Percentiles rank a stretch among this genome's conserved stretches.
These are phyloP conservation scores for Begonia peltatifolia DNA, from an alignment of 306 rosid species.

Conservation along the genomic window DNA sequence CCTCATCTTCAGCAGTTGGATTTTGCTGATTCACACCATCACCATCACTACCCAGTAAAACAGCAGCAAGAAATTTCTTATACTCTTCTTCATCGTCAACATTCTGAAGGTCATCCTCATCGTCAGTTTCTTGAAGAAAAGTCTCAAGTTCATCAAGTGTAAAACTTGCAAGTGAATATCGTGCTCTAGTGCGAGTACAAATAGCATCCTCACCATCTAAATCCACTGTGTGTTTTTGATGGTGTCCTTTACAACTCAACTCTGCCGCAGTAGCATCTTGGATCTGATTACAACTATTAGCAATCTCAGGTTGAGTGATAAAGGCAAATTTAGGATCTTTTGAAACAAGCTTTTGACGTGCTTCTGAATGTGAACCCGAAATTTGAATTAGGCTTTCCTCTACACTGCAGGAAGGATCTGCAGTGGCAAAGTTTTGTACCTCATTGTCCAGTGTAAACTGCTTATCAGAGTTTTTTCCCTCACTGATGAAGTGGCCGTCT, in stretches of 20 bases:
- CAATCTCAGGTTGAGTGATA: conserved; percentile 20
- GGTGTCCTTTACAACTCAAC: not conserved
- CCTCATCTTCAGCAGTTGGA: conserved; percentile 64
- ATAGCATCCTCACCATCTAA: conserved; percentile 49
- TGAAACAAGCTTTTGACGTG: conserved; percentile 10
- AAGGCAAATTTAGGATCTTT: conserved; percentile 13
- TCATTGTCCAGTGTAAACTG: conserved; percentile 11
- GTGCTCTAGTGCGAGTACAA: conserved; percentile 89
- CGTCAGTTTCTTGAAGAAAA: conserved; percentile 94
- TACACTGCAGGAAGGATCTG: conserved; percentile 31
- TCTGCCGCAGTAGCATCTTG: conserved; percentile 6
- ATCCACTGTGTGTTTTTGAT: conserved; percentile 22
- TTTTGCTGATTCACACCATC: conserved; percentile 39
- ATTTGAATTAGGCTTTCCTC: conserved; percentile 44
- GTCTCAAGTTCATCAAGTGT: conserved; percentile 87
- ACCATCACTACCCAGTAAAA: conserved; percentile 57
- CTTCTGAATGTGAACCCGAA: conserved; percentile 12
- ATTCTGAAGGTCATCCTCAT: conserved; percentile 85
- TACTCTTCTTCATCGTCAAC: conserved; percentile 87
- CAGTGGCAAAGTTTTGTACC: conserved; percentile 15
- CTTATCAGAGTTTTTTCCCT: conserved; percentile 20
- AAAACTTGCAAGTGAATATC: conserved; percentile 79
- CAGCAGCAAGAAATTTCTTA: conserved; percentile 76
- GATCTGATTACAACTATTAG: conserved; percentile 12
- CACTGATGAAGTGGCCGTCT: conserved; percentile 35